Conservation (phyloP, 2,329 filamentous ascomycete genomes). For the Fusarium tupiense region DNA sequence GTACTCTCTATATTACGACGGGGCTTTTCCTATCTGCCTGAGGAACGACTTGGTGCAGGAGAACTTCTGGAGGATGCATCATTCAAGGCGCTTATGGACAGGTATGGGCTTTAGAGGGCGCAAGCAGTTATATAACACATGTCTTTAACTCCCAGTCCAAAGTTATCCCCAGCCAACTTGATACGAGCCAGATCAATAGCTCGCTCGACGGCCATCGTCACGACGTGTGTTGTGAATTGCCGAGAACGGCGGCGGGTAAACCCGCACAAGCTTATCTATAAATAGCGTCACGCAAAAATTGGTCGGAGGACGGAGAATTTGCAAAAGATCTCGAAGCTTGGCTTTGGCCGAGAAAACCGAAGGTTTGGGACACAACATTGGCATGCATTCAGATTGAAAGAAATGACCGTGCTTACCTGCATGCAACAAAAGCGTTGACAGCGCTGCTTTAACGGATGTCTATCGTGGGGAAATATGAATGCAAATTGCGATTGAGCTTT, state of each 20-base stretch:
- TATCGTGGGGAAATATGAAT: fast-evolving
- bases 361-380: background rate
- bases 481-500: fast-evolving
- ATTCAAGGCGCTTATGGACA: background rate
- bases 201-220: fast-evolving
- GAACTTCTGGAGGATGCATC: background rate
- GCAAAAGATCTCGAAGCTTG: background rate
- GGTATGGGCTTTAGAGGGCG: fast-evolving
- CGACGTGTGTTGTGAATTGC: no score
- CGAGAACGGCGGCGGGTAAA: background rate
- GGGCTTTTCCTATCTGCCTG: background rate
- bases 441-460: no score
- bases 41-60: background rate
- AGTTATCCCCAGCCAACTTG: background rate
- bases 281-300: background rate
- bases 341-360: background rate
- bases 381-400: fast-evolving
- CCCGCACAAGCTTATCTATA: background rate
- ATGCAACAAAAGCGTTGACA: no score
- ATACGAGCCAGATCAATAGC: background rate
- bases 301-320: background rate
- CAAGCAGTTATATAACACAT: background rate
- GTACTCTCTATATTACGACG: background rate
- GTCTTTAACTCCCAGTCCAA: no score
- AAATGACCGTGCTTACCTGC: background rate